Conservation (phyloP, 2,329 filamentous ascomycete species). For the Huntiella moniliformis region DNA sequence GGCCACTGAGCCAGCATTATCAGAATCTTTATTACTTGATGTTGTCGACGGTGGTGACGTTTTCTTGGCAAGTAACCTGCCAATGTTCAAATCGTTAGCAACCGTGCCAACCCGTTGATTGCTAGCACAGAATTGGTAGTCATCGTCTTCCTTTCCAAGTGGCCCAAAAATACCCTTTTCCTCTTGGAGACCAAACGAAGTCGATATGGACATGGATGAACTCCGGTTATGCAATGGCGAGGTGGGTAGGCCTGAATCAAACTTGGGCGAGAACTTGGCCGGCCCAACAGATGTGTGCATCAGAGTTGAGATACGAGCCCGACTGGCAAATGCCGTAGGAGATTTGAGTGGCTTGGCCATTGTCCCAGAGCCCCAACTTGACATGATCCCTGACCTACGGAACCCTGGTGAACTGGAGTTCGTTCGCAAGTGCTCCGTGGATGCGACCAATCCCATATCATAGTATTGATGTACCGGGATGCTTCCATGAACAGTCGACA, state of each 20-base stretch:
- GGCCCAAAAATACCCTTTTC: conserved; percentile 15
- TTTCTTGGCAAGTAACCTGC: too few relatives aligned
- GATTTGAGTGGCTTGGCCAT: conserved; percentile 17
- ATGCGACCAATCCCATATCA: conserved; percentile 57
- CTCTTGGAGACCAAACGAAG: conserved; percentile 11
- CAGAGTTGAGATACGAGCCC: conserved; percentile 21
- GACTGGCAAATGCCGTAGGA: conserved; percentile 15
- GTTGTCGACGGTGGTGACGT: conserved; percentile 7
- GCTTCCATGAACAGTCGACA: conserved; percentile 14
- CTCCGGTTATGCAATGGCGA: conserved; percentile 20
- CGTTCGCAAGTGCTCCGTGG: conserved; percentile 49
- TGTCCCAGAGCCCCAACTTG: conserved; percentile 4
- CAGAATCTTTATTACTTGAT: not conserved
- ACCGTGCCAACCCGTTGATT: not conserved
- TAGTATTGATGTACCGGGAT: conserved; percentile 42
- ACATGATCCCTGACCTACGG: conserved; percentile 15
- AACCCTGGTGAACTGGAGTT: conserved; percentile 20
- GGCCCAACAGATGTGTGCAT: conserved; percentile 6
- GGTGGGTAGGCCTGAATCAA: not conserved
- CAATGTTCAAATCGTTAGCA: too few relatives aligned
- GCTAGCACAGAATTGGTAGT: conserved; percentile 13
- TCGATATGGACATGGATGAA: conserved; percentile 22
- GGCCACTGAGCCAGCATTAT: conserved; percentile 13
- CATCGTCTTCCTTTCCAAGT: conserved; percentile 11
- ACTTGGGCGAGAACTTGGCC: conserved; percentile 19